These are phyloP conservation scores for Colletotrichum sp. DNA, from an alignment of 2,329 filamentous ascomycete species.

Conservation along the genomic window DNA sequence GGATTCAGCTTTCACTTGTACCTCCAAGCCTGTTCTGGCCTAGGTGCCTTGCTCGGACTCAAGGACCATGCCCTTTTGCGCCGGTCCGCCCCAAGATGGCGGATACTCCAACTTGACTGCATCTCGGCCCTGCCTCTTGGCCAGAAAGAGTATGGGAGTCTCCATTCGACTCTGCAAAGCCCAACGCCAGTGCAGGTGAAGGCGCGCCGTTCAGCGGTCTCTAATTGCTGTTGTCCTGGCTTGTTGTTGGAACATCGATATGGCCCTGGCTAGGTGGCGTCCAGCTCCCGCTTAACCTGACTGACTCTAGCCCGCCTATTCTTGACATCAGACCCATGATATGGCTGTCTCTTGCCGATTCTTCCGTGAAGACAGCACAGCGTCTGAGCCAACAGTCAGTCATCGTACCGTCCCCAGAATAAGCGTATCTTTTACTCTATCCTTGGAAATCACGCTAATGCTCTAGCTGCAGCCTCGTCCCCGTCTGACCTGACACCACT, in stretches of 20 bases:
- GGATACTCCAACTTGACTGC: not conserved
- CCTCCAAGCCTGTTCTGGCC: not conserved
- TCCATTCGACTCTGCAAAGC: not conserved
- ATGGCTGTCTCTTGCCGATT: not conserved
- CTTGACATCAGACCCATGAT: not conserved
- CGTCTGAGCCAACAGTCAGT: not conserved
- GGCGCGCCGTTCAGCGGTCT: not conserved
- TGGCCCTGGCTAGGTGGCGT: not conserved
- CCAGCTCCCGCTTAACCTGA: not conserved
- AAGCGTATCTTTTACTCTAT: not conserved
- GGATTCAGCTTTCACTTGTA: not conserved
- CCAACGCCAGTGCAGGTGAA: not conserved
- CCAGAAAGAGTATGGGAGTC: not conserved
- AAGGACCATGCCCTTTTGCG: not conserved
- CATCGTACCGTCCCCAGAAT: not conserved
- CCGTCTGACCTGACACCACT: conserved; percentile 6
- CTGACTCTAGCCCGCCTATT: not conserved
- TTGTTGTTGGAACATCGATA: not conserved
- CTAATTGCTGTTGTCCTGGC: not conserved
- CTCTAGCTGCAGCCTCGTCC: not conserved
- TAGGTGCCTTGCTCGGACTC: not conserved
- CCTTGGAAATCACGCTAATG: conserved; percentile 5
- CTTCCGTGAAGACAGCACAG: not conserved
- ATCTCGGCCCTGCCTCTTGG: not conserved
- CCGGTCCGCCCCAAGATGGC: not conserved